Conservation (phyloP, 1,284 basidiomycete genomes). For the Termitomyces sp. region DNA sequence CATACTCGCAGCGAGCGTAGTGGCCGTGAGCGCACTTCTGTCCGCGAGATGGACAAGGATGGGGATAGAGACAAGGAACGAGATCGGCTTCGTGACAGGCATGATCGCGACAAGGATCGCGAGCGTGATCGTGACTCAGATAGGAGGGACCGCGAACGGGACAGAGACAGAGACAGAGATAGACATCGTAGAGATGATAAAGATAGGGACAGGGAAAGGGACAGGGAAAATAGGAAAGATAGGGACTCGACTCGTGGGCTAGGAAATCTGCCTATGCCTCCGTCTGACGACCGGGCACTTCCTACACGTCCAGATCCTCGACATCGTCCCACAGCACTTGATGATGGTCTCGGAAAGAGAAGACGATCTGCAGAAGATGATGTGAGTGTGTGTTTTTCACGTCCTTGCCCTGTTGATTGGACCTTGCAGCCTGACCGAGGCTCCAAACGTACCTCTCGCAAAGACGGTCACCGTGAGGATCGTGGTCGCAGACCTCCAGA, state of each 20-base stretch:
- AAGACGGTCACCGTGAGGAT: constrained; percentile 71
- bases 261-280: constrained; percentile 21
- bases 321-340: constrained; percentile 40
- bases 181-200: constrained; percentile 27
- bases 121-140: constrained; percentile 36
- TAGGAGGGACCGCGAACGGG: constrained; percentile 17
- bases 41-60: constrained; percentile 36
- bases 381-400: constrained; percentile 36
- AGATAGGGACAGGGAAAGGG: constrained; percentile 27
- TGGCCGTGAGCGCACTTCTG: constrained; percentile 30
- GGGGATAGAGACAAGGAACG: constrained; percentile 35
- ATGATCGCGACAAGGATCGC: constrained; percentile 47
- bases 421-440: constrained; percentile 55
- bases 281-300: constrained; percentile 45
- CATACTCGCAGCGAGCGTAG: constrained; percentile 41
- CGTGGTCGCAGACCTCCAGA: constrained; percentile 60
- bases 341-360: constrained; percentile 65
- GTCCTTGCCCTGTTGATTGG: constrained; percentile 13
- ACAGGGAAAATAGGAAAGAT: constrained; percentile 40
- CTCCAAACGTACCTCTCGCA: constrained; percentile 69
- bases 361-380: constrained; percentile 63
- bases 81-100: constrained; percentile 39
- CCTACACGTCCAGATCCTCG: constrained; percentile 56
- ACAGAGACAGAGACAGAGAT: constrained; percentile 28
- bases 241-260: constrained; percentile 37